Evolutionary conservation across 139 green algal species (phyloP), one percentile per base, ranked within the genome.

Genomic region (Klebsormidium nitens): DNA sequence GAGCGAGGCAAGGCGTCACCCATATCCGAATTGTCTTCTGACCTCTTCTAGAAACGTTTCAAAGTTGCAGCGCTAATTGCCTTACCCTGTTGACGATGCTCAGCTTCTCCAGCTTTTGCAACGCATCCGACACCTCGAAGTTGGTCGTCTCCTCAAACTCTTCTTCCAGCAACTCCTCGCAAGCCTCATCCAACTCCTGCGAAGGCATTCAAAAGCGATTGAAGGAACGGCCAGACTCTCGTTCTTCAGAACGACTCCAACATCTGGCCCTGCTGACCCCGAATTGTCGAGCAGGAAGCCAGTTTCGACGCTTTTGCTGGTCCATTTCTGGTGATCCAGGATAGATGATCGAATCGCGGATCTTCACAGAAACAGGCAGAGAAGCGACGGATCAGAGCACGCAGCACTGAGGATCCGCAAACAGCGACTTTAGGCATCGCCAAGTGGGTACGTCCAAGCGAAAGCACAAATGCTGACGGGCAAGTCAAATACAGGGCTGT

Each of bases 111-210:
- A 78, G 67, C 47, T 78, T 78, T 32, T 76, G 32, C 28, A 78
- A 59, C 2, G 71, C 71, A 66, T 78, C 71, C 17, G 31, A 23
- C 6, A 75, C 71, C 23, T 78, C 71, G 36, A 78, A 78, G 44
- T 78, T 37, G 28, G 42, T 42, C 11, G 32, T 39, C 34, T 78
- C 71, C 14, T 70, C 55, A 42, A 78, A 76, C 29, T 76, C 49
- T 23, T 28, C 8, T 6, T 34, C n/a, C 50, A 78, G n/a, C 2
- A 78, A 31, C 19, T 71, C 64, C 44, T 78, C 71, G 32, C 71
- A 78, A 4, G 36, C 26, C 29, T 66, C 26, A 23, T 78, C 71
- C 39, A 78, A 32, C 64, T 76, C 71, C 65, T 78, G 63, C 36
- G 28, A 39, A 39, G 44, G 44, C 17, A 52, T 52, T 28, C 44